Conservation (phyloP, 73 alveolate species). For the Tetrahymena thermophila region DNA sequence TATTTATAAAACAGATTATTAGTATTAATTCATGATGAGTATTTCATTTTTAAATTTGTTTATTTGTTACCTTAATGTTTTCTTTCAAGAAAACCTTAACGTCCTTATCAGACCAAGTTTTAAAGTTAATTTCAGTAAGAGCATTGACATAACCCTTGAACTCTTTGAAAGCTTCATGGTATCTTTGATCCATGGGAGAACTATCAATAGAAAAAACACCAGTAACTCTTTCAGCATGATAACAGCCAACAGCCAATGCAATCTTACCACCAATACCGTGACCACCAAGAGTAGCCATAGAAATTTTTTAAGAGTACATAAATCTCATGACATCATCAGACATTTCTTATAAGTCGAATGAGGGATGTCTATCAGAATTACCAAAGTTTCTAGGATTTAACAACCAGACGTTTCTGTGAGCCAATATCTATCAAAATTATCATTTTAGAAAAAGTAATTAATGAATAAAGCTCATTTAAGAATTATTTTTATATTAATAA, state of each 20-base stretch:
- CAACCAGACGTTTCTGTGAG: constrained; percentile 62
- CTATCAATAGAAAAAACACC: constrained; percentile 75
- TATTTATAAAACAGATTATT: neutral
- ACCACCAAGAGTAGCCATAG: constrained; percentile 78
- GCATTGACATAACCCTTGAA: constrained; percentile 46
- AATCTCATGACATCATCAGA: constrained; percentile 66
- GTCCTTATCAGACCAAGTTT: neutral
- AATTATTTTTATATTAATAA: too few species aligned
- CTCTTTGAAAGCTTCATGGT: constrained; percentile 66
- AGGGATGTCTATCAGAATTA: constrained; percentile 64
- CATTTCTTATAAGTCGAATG: constrained; percentile 60
- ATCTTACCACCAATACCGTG: constrained; percentile 88
- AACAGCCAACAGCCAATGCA: constrained; percentile 72
- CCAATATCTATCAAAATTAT: constrained; percentile 6
- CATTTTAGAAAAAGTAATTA: neutral
- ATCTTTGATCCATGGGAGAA: constrained; percentile 71
- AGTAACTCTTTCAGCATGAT: constrained; percentile 64
- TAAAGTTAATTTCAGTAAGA: constrained; percentile 17
- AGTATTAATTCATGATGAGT: neutral
- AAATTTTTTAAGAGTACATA: constrained; percentile 63
- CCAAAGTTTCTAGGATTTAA: constrained; percentile 75
- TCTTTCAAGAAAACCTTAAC: constrained; percentile 30
- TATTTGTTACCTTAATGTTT: constrained; percentile 16
- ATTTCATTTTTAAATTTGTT: neutral
- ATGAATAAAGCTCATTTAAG: neutral